These are phyloP conservation scores for Xylariomycetidae sp. DNA, from an alignment of 2,329 filamentous ascomycete species.

Conservation along the genomic window DNA sequence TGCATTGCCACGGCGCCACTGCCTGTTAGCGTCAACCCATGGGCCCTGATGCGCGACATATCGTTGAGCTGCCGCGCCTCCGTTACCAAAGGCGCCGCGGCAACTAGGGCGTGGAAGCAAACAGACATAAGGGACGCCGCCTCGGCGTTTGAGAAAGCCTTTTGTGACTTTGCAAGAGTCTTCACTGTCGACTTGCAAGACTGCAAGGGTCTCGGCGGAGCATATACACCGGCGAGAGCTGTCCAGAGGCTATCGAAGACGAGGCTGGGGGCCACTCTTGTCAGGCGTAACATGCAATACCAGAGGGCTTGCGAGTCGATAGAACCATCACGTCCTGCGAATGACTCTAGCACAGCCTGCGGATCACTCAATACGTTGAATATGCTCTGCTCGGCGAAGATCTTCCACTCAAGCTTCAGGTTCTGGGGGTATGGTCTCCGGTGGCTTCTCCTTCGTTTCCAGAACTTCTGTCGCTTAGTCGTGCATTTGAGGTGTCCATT, in stretches of 20 bases:
- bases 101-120: constrained; percentile 57
- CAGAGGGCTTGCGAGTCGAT: constrained; percentile 57
- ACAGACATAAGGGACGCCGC: constrained; percentile 51
- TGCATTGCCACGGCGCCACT: constrained; percentile 41
- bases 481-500: constrained; percentile 21
- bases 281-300: constrained; percentile 58
- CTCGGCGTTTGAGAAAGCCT: constrained; percentile 39
- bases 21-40: constrained; percentile 43
- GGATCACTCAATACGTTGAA: constrained; percentile 59
- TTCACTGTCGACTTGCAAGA: constrained; percentile 32
- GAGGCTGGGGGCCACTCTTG: constrained; percentile 48
- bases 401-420: constrained; percentile 46
- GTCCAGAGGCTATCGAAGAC: constrained; percentile 62
- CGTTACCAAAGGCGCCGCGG: constrained; percentile 45
- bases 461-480: constrained; percentile 21
- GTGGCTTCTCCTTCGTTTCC: constrained; percentile 28
- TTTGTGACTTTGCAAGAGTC: constrained; percentile 28
- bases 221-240: constrained; percentile 51
- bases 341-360: constrained; percentile 48
- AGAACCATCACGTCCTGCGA: constrained; percentile 44
- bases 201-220: constrained; percentile 42
- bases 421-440: constrained; percentile 22
- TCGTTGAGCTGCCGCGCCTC: constrained; percentile 46
- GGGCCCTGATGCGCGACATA: constrained; percentile 54
- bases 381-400: constrained; percentile 58